Conservation (phyloP, 225 moss, liverwort and hornwort species). For the Marchantia polymorpha region DNA sequence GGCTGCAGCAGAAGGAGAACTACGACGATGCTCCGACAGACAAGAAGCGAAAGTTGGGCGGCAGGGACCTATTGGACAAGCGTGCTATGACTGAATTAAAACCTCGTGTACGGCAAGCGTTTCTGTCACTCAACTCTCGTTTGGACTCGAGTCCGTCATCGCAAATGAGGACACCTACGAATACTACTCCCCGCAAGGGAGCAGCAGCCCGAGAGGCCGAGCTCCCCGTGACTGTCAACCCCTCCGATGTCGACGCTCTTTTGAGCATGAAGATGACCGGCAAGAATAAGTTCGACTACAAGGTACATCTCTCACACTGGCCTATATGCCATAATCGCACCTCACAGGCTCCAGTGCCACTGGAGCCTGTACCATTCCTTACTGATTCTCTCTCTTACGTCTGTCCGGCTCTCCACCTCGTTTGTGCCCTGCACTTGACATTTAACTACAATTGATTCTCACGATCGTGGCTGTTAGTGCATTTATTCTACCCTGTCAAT, state of each 20-base stretch:
- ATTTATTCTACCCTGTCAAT: too few relatives aligned
- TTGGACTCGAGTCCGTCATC: constrained; percentile 38
- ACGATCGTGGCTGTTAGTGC: too few relatives aligned
- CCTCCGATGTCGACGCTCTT: constrained; percentile 66
- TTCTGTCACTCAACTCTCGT: constrained; percentile 41
- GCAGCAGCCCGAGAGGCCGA: constrained; percentile 25
- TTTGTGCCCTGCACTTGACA: too few relatives aligned
- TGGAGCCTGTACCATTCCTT: background rate
- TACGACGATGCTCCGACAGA: constrained; percentile 49
- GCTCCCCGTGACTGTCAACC: constrained; percentile 30
- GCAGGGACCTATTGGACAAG: constrained; percentile 44
- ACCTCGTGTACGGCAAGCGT: constrained; percentile 49
- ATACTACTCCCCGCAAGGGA: constrained; percentile 37
- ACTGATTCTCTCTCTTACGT: background rate
- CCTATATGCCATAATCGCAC: too few relatives aligned
- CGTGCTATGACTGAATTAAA: constrained; percentile 50
- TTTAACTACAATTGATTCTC: too few relatives aligned
- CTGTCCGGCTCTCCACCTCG: background rate
- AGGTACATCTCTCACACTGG: constrained; percentile 43
- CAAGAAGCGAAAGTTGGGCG: constrained; percentile 46
- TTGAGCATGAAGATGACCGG: constrained; percentile 91
- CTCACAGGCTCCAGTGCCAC: background rate
- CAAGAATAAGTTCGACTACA: constrained; percentile 94
- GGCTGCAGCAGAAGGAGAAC: constrained; percentile 57
- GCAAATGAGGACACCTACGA: constrained; percentile 42